Evolutionary conservation across 805 yeast species (phyloP).

Genomic region (Yamadazyma tumulicola): DNA sequence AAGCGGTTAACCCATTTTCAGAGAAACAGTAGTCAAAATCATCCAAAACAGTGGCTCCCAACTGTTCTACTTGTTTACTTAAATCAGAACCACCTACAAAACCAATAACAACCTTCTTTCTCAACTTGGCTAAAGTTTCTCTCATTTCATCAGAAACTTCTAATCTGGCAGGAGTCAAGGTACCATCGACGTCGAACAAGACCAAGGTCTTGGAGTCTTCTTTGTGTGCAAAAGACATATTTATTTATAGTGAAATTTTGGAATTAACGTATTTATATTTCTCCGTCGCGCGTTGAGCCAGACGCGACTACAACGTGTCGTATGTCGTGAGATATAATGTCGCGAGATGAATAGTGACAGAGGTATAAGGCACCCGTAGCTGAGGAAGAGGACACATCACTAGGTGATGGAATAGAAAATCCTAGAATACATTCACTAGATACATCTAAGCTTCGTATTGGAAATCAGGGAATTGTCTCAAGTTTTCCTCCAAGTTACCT

Average conservation of each 20-base stretch:
- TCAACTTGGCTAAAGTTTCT: constrained; percentile 63
- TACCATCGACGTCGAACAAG: constrained; percentile 97
- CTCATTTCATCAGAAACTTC: constrained; percentile 73
- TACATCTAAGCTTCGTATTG: constrained; percentile 46
- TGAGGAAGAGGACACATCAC: no score
- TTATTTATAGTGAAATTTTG: no score
- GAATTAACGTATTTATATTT: no score
- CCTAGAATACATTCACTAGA: no score
- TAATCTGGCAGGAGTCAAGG: constrained; percentile 96
- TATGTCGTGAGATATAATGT: no score
- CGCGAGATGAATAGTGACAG: no score
- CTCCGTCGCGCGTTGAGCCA: no score
- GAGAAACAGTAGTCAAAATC: constrained; percentile 95
- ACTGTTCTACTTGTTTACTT: constrained; percentile 92
- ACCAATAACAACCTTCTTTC: constrained; percentile 92
- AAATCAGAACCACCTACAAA: constrained; percentile 98
- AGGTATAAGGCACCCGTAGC: no score
- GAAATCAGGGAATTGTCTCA: constrained; percentile 90
- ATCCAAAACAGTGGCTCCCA: constrained; percentile 70
- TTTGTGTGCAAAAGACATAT: constrained; percentile 68
- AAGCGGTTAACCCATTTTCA: constrained; percentile 98
- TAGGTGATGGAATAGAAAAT: no score
- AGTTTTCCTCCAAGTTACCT: constrained; percentile 92
- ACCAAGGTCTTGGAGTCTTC: constrained; percentile 85
- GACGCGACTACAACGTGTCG: no score